These are phyloP conservation scores for Phaeosphaeria sp. DNA, from an alignment of 2,329 filamentous ascomycete species.

Conservation along the genomic window DNA sequence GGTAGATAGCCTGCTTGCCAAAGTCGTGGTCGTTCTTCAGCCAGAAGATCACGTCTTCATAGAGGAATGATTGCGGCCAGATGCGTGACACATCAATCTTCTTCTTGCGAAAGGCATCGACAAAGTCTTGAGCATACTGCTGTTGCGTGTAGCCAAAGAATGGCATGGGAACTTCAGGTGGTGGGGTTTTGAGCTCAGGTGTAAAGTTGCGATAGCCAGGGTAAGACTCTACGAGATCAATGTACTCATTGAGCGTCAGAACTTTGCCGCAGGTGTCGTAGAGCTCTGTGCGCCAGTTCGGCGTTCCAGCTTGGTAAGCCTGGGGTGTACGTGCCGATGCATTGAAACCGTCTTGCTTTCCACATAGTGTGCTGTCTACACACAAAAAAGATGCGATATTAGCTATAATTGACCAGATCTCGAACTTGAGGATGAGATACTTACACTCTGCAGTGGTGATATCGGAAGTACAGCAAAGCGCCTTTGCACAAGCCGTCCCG, in stretches of 20 bases:
- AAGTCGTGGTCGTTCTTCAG: slow-evolving; percentile 65
- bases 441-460: slow-evolving; percentile 24
- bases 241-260: slow-evolving; percentile 65
- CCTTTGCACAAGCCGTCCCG: slow-evolving; percentile 18
- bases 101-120: slow-evolving; percentile 46
- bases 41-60: slow-evolving; percentile 69
- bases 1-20: slow-evolving; percentile 65
- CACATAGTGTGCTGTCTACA: slow-evolving; percentile 16
- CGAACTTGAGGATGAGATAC: background rate
- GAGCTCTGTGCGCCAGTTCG: slow-evolving; percentile 66
- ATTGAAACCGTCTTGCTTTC: slow-evolving; percentile 60
- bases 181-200: slow-evolving; percentile 68
- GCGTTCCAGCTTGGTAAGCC: slow-evolving; percentile 63
- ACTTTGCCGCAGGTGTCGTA: slow-evolving; percentile 67
- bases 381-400: background rate
- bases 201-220: slow-evolving; percentile 66
- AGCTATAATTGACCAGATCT: background rate
- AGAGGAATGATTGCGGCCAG: slow-evolving; percentile 67
- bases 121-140: slow-evolving; percentile 67
- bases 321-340: slow-evolving; percentile 62
- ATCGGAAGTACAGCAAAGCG: slow-evolving; percentile 25
- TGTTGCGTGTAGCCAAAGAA: slow-evolving; percentile 69
- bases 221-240: slow-evolving; percentile 59
- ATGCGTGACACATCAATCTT: slow-evolving; percentile 45
- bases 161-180: slow-evolving; percentile 63